phyloP scores from a whole-genome alignment of 108 stramenopile species.

The Nannochloropsis gaditana region DNA sequence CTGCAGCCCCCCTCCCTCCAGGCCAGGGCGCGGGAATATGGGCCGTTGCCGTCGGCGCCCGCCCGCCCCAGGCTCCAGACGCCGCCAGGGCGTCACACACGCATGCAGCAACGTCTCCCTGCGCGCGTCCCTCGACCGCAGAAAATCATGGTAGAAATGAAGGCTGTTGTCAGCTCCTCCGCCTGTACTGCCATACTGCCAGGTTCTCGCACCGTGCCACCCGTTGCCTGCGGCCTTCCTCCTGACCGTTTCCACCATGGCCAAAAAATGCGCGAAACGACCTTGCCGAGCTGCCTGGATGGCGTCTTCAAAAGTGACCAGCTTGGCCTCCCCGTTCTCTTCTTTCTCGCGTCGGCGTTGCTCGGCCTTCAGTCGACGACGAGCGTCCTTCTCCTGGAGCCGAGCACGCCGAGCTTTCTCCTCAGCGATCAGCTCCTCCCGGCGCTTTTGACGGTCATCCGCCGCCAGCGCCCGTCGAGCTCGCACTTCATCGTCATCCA shows the following conservation, averaged over 20 bases:
- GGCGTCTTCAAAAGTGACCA: background rate
- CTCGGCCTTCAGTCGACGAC: background rate
- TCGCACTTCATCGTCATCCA: background rate
- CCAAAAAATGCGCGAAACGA: background rate
- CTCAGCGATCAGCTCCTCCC: background rate
- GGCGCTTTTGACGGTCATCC: background rate
- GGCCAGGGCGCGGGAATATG: background rate
- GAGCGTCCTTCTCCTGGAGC: background rate
- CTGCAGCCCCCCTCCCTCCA: background rate
- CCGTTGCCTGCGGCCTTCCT: background rate
- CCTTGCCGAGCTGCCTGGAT: background rate
- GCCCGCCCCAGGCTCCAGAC: background rate
- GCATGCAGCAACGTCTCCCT: background rate
- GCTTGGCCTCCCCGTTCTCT: constrained; percentile 7
- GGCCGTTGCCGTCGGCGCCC: background rate
- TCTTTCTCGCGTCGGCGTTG: background rate
- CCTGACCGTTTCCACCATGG: background rate
- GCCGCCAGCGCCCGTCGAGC: background rate
- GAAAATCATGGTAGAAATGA: constrained; percentile 6
- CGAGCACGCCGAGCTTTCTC: background rate
- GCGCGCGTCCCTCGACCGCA: background rate
- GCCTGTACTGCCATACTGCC: too few relatives aligned
- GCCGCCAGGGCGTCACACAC: background rate
- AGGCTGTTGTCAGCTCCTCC: background rate
- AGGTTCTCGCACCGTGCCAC: background rate